These are phyloP conservation scores for Lactifluus echinatus DNA, from an alignment of 768 basidiomycete species.

Conservation along the genomic window DNA sequence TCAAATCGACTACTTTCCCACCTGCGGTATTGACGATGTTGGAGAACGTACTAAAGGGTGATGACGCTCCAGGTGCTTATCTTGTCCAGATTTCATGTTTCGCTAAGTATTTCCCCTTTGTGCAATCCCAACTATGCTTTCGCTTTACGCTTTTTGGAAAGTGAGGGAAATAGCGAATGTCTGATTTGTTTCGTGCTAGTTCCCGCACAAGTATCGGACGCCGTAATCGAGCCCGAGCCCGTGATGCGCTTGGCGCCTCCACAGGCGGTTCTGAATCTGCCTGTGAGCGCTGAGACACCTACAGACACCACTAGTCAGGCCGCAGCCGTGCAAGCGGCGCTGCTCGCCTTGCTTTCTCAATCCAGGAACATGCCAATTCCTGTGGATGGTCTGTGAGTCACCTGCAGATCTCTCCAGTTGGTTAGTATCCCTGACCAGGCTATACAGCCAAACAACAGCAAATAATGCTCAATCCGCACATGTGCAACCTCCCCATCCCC, in stretches of 20 bases:
- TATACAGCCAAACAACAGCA: constrained; percentile 52
- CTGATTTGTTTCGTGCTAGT: constrained; percentile 36
- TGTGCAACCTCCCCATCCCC: constrained; percentile 25
- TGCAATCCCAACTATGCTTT: constrained; percentile 59
- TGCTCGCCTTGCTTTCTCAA: constrained; percentile 63
- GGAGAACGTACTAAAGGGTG: constrained; percentile 56
- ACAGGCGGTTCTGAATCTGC: constrained; percentile 17
- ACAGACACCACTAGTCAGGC: constrained; percentile 20
- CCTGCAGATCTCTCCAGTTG: constrained; percentile 1
- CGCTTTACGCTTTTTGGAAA: constrained; percentile 36
- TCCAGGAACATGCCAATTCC: constrained; percentile 41
- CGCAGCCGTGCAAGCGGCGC: constrained; percentile 48
- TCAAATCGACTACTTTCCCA: constrained; percentile 85
- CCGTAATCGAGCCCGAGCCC: constrained; percentile 19
- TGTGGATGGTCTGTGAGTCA: constrained; percentile 32
- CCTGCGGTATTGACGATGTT: constrained; percentile 63
- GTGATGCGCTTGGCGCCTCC: constrained; percentile 13
- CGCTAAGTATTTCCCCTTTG: constrained; percentile 72
- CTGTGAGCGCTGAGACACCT: constrained; percentile 25
- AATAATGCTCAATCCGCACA: constrained; percentile 35
- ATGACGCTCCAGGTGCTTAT: constrained; percentile 81
- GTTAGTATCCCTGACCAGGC: neutral
- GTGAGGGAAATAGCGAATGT: constrained; percentile 49
- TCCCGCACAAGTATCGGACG: constrained; percentile 19
- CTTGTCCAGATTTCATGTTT: constrained; percentile 48